phyloP scores from a whole-genome alignment of 371 early-diverging fungal genomes.

The Phascolomyces articulosus region DNA sequence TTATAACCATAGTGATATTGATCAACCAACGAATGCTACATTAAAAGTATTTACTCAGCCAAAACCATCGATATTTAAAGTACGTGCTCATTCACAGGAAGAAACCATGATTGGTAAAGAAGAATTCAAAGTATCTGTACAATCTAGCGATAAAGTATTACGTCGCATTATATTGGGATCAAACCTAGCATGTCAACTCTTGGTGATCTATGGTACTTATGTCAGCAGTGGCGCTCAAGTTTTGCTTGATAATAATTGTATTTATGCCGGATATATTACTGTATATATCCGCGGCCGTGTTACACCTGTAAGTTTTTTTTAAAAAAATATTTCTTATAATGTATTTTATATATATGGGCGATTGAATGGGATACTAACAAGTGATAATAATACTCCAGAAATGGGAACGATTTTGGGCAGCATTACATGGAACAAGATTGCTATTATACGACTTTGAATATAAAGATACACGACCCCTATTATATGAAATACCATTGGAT shows the following conservation, averaged over 20 bases:
- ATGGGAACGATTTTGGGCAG: slow-evolving; percentile 52
- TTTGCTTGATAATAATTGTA: slow-evolving; percentile 27
- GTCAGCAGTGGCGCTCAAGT: slow-evolving; percentile 35
- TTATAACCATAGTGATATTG: slow-evolving; percentile 33
- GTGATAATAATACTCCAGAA: slow-evolving; percentile 19
- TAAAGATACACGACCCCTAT: slow-evolving; percentile 35
- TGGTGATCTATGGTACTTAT: slow-evolving; percentile 40
- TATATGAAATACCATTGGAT: slow-evolving; percentile 37
- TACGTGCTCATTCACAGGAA: slow-evolving; percentile 6
- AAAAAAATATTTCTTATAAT: not conserved
- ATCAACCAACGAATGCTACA: slow-evolving; percentile 19
- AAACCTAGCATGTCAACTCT: slow-evolving; percentile 29
- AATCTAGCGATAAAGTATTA: slow-evolving; percentile 35
- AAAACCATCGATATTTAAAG: slow-evolving; percentile 18
- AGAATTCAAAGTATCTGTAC: slow-evolving; percentile 27
- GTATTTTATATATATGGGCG: not conserved
- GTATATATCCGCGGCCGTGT: slow-evolving; percentile 41
- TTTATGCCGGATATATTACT: slow-evolving; percentile 43
- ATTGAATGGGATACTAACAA: too few species aligned
- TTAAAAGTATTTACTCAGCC: slow-evolving; percentile 35
- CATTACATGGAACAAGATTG: slow-evolving; percentile 32
- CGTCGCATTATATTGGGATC: slow-evolving; percentile 30
- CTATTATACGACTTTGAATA: slow-evolving; percentile 52
- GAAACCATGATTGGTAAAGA: slow-evolving; percentile 32
- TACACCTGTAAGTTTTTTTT: slow-evolving; percentile 37